Evolutionary conservation across 257 asterid species (phyloP), one percentile per base, ranked within the genome.

Genomic region (Mentha longifolia): DNA sequence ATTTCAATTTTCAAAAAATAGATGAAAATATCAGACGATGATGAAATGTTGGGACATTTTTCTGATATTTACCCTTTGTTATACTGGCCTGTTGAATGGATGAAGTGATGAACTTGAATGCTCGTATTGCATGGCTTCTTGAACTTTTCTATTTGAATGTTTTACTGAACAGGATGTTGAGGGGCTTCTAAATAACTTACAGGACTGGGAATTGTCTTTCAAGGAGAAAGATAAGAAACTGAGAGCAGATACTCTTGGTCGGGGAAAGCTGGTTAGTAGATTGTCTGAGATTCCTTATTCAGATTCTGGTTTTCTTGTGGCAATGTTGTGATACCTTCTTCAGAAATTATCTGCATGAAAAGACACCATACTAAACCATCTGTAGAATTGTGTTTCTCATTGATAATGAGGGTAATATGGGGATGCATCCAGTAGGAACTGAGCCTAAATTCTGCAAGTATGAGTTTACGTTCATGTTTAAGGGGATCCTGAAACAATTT

Each of bases 171-270:
- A 91, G 97, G 95, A 86, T 22, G 77, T 84, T 17, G 88, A 87
- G 78, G 97, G 96, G 74, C 91, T 94, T 72, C 77, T 94, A 79
- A 85, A 74, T 75, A 94, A 91, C 80, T 82, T 94, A 71, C 89
- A 94, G 76, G 99, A 92, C 67, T 94, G 99, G 98, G 98, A 94
- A 77, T 68, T 89, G 68, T 81, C 96, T 7, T 78, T 84, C 74
- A 89, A 87, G 83, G 91, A 83, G 54, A 89, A 86, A 66, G 96
- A 88, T 37, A 94, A 88, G 85, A 89, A 86, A 81, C 68, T 86
- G 73, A 88, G 82, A 84, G 76, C 86, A 11, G 89, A 83, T 78
- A 69, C 82, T 64, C 76, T n/a, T 25, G 81, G 65, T 73, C 82
- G 82, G 74, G 87, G 78, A 74, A 82, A 82, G 41, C 9, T 73